Base-by-base conservation (phyloP, 768 basidiomycete genomes). In the Pisolithus marmoratus region DNA sequence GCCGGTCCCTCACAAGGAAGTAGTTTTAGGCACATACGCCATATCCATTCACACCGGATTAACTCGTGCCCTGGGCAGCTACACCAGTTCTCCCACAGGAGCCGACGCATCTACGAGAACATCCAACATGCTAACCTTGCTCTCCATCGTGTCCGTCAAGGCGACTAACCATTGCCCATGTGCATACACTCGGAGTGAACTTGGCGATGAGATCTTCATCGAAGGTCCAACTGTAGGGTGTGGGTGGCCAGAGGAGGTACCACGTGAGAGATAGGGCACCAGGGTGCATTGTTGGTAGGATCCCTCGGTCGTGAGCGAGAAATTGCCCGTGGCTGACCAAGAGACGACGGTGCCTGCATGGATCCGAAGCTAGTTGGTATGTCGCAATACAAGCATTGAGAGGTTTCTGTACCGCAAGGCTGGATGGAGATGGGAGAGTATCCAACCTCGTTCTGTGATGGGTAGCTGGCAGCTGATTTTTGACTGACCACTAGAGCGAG, bases 21-120 rank as follows among this genome's bases (percentile, higher is more conserved):
- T 0, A 80, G 74, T n/a, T 7, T 52, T 44, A 1, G 75, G 82
- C 0, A 75, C 66, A 58, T 85, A 79, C 12, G 77, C 79, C 17
- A 84, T 66, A 60, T 87, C 84, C 66, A 83, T 75, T 58, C 82
- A 71, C 0, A 74, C 79, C 4, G 79, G 72, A 56, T 81, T 83
- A 48, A 83, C 56, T 5, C 58, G 51, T 9, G 74, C 65, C 45
- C 73, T 75, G 34, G 67, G 60, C 17, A 74, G n/a, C 40, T 61
- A 59, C 48, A 57, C 59, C 1, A 68, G 64, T n/a, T 60, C 58
- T 0, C 76, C 78, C 2, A 79, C 63, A 14, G 60, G 63, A 38
- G 68, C 67, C 23, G 38, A 53, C 6, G 54, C 51, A 4, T 56
- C 58, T 26, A 20, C 53, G 8, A 68, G 61, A 6, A 75, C 73